A percentile compares a stretch with the other conserved stretches of the same genome.
Conservation (phyloP, 2,329 filamentous ascomycete species). For the Exophiala sp. region DNA sequence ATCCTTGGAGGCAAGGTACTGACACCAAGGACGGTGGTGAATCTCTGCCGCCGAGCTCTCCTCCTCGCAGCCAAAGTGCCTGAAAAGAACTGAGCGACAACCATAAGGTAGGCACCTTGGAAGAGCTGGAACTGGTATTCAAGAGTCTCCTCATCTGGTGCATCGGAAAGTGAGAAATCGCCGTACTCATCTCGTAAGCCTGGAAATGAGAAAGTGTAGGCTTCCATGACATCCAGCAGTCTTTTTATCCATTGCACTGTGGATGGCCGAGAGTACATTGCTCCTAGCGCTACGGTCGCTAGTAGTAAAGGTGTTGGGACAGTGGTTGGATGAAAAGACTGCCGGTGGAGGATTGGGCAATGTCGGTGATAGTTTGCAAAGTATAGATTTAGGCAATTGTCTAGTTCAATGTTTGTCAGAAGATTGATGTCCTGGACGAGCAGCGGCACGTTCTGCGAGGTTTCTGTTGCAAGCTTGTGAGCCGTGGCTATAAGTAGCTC, state of each 20-base stretch:
- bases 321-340: slow-evolving; percentile 40
- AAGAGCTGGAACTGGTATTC: slow-evolving; percentile 40
- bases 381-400: slow-evolving; percentile 33
- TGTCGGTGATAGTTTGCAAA: slow-evolving; percentile 46
- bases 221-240: slow-evolving; percentile 36
- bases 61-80: slow-evolving; percentile 39
- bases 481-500: slow-evolving; percentile 15
- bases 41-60: slow-evolving; percentile 43
- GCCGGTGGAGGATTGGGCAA: slow-evolving; percentile 42
- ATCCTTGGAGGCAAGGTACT: slow-evolving; percentile 2
- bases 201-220: slow-evolving; percentile 27
- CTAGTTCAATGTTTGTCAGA: slow-evolving; percentile 34
- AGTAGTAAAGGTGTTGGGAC: slow-evolving; percentile 39
- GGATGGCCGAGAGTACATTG: slow-evolving; percentile 40
- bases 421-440: slow-evolving; percentile 13
- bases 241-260: slow-evolving; percentile 21
- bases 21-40: slow-evolving; percentile 41
- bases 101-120: slow-evolving; percentile 43
- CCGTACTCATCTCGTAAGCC: slow-evolving; percentile 37
- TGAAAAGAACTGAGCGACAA: slow-evolving; percentile 44
- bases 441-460: slow-evolving; percentile 10
- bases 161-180: slow-evolving; percentile 34
- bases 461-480: slow-evolving; percentile 7
- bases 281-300: slow-evolving; percentile 42
- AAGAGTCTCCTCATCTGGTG: slow-evolving; percentile 28